Evolutionary conservation across 1,284 basidiomycete genomes (phyloP).

Genomic region (Sanguinoderma infundibulare): DNA sequence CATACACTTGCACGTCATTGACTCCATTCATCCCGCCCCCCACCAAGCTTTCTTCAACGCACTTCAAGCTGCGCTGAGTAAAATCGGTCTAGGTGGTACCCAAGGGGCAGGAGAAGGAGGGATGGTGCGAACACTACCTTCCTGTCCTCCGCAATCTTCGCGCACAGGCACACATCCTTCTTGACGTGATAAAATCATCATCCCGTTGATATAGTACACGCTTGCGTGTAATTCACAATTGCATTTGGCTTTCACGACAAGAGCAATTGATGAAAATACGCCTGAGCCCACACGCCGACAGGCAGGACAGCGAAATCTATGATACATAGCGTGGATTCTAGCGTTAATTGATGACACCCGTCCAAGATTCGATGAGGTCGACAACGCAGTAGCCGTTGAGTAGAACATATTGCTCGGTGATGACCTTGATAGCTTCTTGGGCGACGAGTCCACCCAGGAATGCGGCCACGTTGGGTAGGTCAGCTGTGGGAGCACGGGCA

Average conservation of each 20-base stretch:
- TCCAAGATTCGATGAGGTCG: slow-evolving; percentile 86
- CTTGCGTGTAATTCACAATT: not conserved
- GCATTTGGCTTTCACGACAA: not conserved
- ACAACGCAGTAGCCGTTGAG: slow-evolving; percentile 87
- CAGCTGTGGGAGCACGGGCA: slow-evolving; percentile 81
- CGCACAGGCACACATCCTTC: not conserved
- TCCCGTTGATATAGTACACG: not conserved
- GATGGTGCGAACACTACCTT: slow-evolving; percentile 9
- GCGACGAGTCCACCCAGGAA: slow-evolving; percentile 93
- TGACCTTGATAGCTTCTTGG: slow-evolving; percentile 98
- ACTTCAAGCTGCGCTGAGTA: slow-evolving; percentile 50
- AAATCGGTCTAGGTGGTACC: slow-evolving; percentile 32
- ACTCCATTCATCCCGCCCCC: slow-evolving; percentile 76
- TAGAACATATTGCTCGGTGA: slow-evolving; percentile 95
- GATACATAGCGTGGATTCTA: not conserved
- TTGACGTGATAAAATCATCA: not conserved
- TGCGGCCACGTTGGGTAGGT: slow-evolving; percentile 92
- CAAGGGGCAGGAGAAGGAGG: slow-evolving; percentile 22
- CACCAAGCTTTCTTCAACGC: slow-evolving; percentile 72
- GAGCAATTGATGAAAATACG: not conserved
- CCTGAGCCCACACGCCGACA: not conserved
- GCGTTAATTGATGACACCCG: slow-evolving; percentile 53
- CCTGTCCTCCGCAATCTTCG: not conserved
- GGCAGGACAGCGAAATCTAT: not conserved
- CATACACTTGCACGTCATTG: slow-evolving; percentile 63